Conservation (phyloP, 345 rosid species). For the Arabidopsis arenosa region DNA sequence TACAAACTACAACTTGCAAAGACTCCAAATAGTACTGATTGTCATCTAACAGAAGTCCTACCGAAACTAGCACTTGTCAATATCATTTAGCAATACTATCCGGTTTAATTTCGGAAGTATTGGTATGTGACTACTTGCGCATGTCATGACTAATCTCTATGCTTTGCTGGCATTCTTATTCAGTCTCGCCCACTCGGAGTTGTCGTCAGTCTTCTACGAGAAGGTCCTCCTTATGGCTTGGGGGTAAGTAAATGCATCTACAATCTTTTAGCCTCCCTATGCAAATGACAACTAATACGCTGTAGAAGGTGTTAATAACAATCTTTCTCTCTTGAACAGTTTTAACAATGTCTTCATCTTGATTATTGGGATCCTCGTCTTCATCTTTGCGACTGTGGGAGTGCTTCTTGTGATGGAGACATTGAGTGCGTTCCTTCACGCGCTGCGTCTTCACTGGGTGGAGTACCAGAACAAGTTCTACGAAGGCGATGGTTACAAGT, state of each 20-base stretch:
- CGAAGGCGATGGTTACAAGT: constrained; percentile 95
- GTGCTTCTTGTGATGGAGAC: constrained; percentile 98
- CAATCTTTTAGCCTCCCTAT: background rate
- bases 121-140: background rate
- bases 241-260: constrained; percentile 61
- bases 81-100: background rate
- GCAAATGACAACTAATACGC: background rate
- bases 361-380: constrained; percentile 69
- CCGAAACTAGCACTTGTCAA: background rate
- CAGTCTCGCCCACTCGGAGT: constrained; percentile 95
- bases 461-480: constrained; percentile 97
- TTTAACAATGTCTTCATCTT: constrained; percentile 78
- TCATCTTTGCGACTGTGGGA: constrained; percentile 83
- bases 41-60: background rate
- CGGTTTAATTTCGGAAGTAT: background rate
- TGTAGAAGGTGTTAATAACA: background rate
- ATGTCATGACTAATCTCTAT: constrained; percentile 16
- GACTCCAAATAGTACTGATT: background rate
- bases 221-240: constrained; percentile 88
- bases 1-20: constrained; percentile 34
- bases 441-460: constrained; percentile 98
- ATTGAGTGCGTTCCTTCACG: constrained; percentile 93
- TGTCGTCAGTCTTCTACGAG: constrained; percentile 93
- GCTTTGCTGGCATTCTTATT: background rate
- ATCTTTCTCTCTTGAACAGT: constrained; percentile 44